Base-by-base conservation (phyloP, 2,329 filamentous ascomycete species). In the Venturia pyrina region DNA sequence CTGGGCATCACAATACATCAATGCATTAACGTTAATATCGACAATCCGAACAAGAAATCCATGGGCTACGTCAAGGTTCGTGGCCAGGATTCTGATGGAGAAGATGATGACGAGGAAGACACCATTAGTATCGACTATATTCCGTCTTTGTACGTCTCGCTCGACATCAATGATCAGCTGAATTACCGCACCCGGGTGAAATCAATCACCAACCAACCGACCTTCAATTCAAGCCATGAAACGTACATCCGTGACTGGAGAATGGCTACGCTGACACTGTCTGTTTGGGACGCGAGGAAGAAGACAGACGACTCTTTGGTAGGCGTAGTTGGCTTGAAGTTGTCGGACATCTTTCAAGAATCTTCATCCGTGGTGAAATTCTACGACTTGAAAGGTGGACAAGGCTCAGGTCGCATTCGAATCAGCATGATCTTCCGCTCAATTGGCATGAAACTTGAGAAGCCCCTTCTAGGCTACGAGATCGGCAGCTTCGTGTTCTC, bases 141-240 rank as follows among this genome's bases (percentile, higher is more conserved):
- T 32, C 53, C 53, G 32, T 59, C 53, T 37, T 32, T 59, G 7
- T 59, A 59, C 13, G 53, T 37, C 17, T 59, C 53, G 10, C 28
- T 24, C 28, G 53, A 59, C 19, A 59, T 59, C 32, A 59, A 59
- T 17, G 53, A 59, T 32, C 34, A 59, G 19, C 19, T 59, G 32
- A 59, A 59, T 11, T 59, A 59, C 53, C 37, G 53, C 37, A 59
- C 53, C 32, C 53, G 53, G 11, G 53, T 59, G 3, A 59, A 59
- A 4, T 59, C 53, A 13, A 59, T 59, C 32, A 59, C 53, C 28
- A 37, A 59, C 19, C 53, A 59, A 6, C 53, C 53, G 15, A 59
- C 53, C 32, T 59, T 59, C 53, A 59, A 59, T 21, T 59, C 53
- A 59, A 59, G 53, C 53, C 32, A 59, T 37, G 53, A 59, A 10